These are phyloP conservation scores for Colletotrichum tamarilloi DNA, from an alignment of 2,329 filamentous ascomycete genomes.

Conservation along the genomic window DNA sequence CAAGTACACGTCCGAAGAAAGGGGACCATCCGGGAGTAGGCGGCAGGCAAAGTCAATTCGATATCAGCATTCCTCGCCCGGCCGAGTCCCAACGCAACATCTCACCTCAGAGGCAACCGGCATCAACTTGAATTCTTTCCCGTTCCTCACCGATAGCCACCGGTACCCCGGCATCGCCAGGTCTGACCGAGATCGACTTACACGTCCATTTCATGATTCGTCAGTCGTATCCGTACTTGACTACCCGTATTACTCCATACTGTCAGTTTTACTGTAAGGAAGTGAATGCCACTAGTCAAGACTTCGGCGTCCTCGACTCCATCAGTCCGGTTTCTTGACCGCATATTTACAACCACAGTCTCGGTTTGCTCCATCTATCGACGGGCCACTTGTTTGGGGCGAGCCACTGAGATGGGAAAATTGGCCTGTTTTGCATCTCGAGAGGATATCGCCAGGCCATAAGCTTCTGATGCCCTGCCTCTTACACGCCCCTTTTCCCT, in stretches of 20 bases:
- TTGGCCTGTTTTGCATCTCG: neutral
- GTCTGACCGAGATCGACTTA: conserved; percentile 8
- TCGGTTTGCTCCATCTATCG: conserved; percentile 19
- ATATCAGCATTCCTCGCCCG: conserved; percentile 9
- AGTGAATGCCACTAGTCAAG: neutral
- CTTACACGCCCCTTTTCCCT: conserved; percentile 31
- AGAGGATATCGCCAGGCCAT: neutral
- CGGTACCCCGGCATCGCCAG: neutral
- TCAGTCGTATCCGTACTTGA: conserved; percentile 9
- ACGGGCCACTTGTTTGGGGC: neutral
- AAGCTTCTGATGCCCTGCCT: conserved; percentile 21
- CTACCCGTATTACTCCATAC: conserved; percentile 16
- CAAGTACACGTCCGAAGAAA: neutral
- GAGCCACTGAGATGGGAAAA: neutral
- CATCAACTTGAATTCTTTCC: neutral
- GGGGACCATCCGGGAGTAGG: conserved; percentile 2
- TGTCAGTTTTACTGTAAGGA: conserved; percentile 29
- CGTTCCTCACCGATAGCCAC: conserved; percentile 14
- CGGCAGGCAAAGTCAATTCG: neutral
- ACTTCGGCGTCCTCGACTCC: neutral
- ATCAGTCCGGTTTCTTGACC: neutral
- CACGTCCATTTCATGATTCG: conserved; percentile 7
- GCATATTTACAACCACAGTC: conserved; percentile 7
- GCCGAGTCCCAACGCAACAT: neutral
- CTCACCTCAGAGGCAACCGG: neutral